Evolutionary conservation across 1,284 basidiomycete genomes (phyloP).

Genomic region (Heimioporus retisporus): DNA sequence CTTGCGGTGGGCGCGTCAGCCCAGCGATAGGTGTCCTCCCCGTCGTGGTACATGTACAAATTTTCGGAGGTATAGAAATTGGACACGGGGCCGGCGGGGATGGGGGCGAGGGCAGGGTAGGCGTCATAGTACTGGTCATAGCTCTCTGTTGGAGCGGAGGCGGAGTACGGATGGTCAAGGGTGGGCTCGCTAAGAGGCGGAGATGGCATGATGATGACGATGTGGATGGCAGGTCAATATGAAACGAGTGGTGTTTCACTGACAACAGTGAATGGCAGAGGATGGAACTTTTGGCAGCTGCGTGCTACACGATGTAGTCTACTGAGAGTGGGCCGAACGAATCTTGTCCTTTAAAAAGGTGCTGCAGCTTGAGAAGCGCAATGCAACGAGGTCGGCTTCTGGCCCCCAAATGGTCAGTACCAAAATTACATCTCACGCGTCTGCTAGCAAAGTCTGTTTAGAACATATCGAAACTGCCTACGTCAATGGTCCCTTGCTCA

Average conservation of each 20-base stretch:
- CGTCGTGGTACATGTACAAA: constrained; percentile 42
- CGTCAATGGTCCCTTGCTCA: constrained; percentile 31
- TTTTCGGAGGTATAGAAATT: constrained; percentile 42
- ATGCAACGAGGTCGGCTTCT: constrained; percentile 36
- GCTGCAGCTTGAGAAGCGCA: constrained; percentile 25
- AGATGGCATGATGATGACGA: constrained; percentile 30
- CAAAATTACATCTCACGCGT: constrained; percentile 36
- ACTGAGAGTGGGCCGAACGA: constrained; percentile 18
- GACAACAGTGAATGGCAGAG: constrained; percentile 7
- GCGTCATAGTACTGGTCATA: constrained; percentile 36
- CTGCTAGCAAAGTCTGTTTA: constrained; percentile 22
- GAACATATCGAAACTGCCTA: constrained; percentile 31
- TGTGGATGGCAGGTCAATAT: constrained; percentile 23
- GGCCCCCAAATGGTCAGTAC: constrained; percentile 36
- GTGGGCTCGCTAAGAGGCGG: constrained; percentile 33
- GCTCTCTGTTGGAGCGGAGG: constrained; percentile 20
- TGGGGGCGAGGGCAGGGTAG: constrained; percentile 31
- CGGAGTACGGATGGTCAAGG: constrained; percentile 31
- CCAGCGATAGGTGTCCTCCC: constrained; percentile 43
- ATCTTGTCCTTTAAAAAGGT: constrained; percentile 36
- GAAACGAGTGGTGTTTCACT: constrained; percentile 31
- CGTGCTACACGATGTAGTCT: constrained; percentile 35
- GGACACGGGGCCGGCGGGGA: constrained; percentile 20
- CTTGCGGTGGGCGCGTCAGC: constrained; percentile 36
- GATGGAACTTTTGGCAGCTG: constrained; percentile 22